phyloP scores from a whole-genome alignment of 2,329 filamentous ascomycete genomes.

The Exophiala calicioides region DNA sequence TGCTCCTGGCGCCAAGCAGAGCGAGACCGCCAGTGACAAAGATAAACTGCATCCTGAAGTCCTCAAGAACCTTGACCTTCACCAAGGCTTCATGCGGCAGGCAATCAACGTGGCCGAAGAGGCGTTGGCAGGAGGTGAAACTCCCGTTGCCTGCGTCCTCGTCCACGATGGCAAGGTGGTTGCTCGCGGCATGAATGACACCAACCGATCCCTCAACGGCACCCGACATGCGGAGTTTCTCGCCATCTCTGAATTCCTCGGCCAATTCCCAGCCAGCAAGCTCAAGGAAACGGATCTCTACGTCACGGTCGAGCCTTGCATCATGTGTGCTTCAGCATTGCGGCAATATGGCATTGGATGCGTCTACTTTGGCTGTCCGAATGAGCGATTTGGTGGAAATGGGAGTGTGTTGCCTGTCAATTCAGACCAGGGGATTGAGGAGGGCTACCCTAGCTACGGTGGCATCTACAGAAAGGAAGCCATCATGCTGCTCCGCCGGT shows the following conservation, averaged over 20 bases:
- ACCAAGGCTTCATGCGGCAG: slow-evolving; percentile 33
- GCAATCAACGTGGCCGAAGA: slow-evolving; percentile 61
- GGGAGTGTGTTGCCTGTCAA: slow-evolving; percentile 78
- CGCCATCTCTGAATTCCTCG: slow-evolving; percentile 69
- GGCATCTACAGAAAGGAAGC: slow-evolving; percentile 90
- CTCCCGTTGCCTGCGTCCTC: slow-evolving; percentile 93
- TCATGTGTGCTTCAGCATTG: slow-evolving; percentile 95
- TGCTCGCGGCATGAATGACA: slow-evolving; percentile 93
- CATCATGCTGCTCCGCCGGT: slow-evolving; percentile 85
- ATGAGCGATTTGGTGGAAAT: slow-evolving; percentile 95
- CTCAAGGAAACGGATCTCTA: slow-evolving; percentile 79
- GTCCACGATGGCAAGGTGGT: slow-evolving; percentile 79
- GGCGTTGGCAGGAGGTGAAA: slow-evolving; percentile 83
- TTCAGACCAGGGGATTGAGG: slow-evolving; percentile 60
- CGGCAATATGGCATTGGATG: slow-evolving; percentile 83
- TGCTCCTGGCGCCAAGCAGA: slow-evolving; percentile 8
- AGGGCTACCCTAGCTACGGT: slow-evolving; percentile 77
- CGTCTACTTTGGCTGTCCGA: slow-evolving; percentile 93
- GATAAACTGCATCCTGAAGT: slow-evolving; percentile 30
- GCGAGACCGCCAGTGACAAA: no score
- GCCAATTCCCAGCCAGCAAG: slow-evolving; percentile 65
- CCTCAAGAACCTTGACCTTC: slow-evolving; percentile 27
- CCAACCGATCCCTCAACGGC: slow-evolving; percentile 82
- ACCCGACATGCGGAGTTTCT: slow-evolving; percentile 96
- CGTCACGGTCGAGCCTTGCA: slow-evolving; percentile 96